These are phyloP conservation scores for Anisodus tanguticus DNA, from an alignment of 257 asterid genomes.

Conservation along the genomic window DNA sequence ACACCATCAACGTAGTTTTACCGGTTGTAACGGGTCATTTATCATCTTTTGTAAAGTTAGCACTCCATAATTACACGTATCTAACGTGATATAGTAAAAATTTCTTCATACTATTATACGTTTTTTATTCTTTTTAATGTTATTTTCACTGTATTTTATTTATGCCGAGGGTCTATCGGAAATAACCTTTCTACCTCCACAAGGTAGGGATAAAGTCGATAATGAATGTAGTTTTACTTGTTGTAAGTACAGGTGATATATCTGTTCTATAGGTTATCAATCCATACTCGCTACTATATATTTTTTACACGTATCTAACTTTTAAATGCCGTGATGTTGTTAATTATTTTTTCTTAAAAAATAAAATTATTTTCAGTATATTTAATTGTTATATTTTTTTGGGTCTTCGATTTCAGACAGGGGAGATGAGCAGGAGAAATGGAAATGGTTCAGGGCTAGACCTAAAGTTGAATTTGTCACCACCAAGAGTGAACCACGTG, in stretches of 20 bases:
- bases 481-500: conserved; percentile 45
- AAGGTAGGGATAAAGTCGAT: no score
- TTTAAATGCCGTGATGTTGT: neutral
- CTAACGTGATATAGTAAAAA: no score
- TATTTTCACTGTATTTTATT: no score
- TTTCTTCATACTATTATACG: no score
- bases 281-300: neutral
- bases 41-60: neutral
- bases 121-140: no score
- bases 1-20: neutral
- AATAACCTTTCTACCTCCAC: no score
- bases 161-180: no score
- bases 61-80: neutral
- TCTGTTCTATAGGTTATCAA: neutral
- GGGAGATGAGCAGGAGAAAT: conserved; percentile 43
- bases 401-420: neutral
- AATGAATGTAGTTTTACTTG: neutral
- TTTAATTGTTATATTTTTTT: neutral
- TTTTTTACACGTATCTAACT: no score
- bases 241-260: neutral
- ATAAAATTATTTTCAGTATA: neutral
- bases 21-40: neutral
- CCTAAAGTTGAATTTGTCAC: conserved; percentile 60
- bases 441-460: conserved; percentile 49
- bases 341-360: no score